A percentile compares a stretch with the other conserved stretches of the same genome.
phyloP scores from a whole-genome alignment of 2,329 filamentous ascomycete species.

The Fusarium tanahbumbuense region DNA sequence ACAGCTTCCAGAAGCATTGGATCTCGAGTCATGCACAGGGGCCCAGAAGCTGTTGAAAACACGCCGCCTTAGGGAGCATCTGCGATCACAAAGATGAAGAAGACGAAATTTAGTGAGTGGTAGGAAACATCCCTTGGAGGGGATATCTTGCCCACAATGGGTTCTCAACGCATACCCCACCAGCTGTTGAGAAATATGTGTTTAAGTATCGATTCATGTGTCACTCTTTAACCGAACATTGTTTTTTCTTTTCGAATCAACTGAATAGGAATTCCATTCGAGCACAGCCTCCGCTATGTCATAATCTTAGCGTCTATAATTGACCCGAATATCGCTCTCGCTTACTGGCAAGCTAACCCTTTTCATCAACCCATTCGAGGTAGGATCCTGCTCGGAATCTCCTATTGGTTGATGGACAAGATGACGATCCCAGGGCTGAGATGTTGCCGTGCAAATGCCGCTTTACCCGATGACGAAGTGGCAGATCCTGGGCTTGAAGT shows the following conservation, averaged over 20 bases:
- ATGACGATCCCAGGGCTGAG: constrained; percentile 20
- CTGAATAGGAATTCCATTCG: neutral
- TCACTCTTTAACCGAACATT: neutral
- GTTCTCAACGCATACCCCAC: neutral
- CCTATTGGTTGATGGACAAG: constrained; percentile 9
- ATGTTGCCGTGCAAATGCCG: constrained; percentile 17
- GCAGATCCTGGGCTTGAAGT: constrained; percentile 2
- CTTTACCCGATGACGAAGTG: constrained; percentile 33
- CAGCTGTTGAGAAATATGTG: neutral
- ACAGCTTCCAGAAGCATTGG: neutral
- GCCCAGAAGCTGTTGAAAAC: neutral
- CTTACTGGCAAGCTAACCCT: constrained; percentile 1
- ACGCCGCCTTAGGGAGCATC: too few species aligned
- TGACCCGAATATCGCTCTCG: constrained; percentile 7
- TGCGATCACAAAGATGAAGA: too few species aligned
- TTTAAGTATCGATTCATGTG: neutral
- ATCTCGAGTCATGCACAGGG: neutral
- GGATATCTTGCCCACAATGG: neutral
- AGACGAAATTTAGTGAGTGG: too few species aligned
- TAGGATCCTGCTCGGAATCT: neutral
- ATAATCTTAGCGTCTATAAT: neutral
- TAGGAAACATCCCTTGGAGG: too few species aligned
- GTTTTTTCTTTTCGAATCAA: neutral
- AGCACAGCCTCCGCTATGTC: neutral
- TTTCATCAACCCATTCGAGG: constrained; percentile 17